Evolutionary conservation across 305 asterid species (phyloP).

Genomic region (Stenogyne calaminthoides): DNA sequence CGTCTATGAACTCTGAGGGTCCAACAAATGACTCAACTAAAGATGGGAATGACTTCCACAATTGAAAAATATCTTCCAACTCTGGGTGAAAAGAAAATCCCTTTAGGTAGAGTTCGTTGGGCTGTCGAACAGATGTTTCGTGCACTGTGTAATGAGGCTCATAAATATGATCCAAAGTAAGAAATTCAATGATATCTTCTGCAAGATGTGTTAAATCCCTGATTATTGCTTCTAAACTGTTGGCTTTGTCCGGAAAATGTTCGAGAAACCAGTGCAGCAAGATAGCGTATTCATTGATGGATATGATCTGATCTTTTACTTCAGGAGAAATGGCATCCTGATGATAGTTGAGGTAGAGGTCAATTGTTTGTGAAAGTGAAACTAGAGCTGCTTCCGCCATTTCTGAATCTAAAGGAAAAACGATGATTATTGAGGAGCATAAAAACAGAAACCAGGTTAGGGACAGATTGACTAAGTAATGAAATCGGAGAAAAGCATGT

Average conservation of each 20-base stretch:
- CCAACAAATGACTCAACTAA: not conserved
- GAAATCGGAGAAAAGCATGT: too few species aligned
- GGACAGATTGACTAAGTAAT: too few species aligned
- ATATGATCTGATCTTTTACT: not conserved
- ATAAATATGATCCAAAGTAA: not conserved
- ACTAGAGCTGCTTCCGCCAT: conserved; percentile 3
- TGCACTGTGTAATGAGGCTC: not conserved
- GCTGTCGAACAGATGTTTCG: too few species aligned
- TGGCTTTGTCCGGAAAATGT: not conserved
- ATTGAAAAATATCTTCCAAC: too few species aligned
- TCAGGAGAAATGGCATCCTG: not conserved
- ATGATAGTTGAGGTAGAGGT: not conserved
- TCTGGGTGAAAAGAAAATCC: too few species aligned
- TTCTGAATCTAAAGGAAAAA: not conserved
- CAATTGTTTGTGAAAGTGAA: not conserved
- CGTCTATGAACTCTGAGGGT: not conserved
- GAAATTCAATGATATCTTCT: not conserved
- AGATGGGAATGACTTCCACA: not conserved
- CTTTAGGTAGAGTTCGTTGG: too few species aligned
- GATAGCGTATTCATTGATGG: not conserved
- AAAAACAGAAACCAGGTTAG: too few species aligned
- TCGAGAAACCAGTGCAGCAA: not conserved
- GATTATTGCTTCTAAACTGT: not conserved
- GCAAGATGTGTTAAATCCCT: not conserved
- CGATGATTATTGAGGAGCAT: not conserved